Percentiles rank a stretch among this genome's conserved stretches.
phyloP scores from a whole-genome alignment of 1,284 basidiomycete genomes.

The Malassezia nana region DNA sequence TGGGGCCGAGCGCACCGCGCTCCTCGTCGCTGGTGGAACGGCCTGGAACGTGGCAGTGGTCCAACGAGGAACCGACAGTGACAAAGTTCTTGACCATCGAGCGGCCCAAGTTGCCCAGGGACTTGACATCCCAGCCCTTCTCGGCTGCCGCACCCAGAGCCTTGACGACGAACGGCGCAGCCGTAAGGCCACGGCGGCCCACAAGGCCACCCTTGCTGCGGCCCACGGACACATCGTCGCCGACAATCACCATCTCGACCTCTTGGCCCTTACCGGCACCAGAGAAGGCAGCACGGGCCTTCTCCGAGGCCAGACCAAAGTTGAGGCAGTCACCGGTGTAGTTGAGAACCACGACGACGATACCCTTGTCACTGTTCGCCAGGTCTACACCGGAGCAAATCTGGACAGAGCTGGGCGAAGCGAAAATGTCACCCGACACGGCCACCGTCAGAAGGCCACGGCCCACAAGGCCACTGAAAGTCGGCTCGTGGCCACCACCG shows the following conservation, averaged over 20 bases:
- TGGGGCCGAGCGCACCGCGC: conserved; percentile 40
- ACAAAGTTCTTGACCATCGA: conserved; percentile 55
- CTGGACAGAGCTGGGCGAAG: conserved; percentile 52
- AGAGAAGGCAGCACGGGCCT: conserved; percentile 40
- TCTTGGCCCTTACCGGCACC: conserved; percentile 38
- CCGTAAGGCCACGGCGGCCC: conserved; percentile 51
- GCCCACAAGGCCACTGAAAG: conserved; percentile 49
- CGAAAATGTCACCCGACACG: conserved; percentile 53
- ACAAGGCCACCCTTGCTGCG: conserved; percentile 51
- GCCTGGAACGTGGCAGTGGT: conserved; percentile 57
- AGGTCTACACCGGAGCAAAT: conserved; percentile 51
- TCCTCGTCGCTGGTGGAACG: conserved; percentile 43
- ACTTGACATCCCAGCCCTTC: conserved; percentile 32
- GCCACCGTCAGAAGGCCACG: conserved; percentile 50
- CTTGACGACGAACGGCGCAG: conserved; percentile 49
- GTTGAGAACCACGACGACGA: conserved; percentile 49
- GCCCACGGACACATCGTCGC: conserved; percentile 52
- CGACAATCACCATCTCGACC: conserved; percentile 52
- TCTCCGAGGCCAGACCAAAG: conserved; percentile 50
- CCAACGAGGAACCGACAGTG: conserved; percentile 55
- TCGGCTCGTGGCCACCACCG: conserved; percentile 52
- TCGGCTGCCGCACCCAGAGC: conserved; percentile 42
- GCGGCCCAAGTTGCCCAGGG: conserved; percentile 52
- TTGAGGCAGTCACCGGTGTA: conserved; percentile 52
- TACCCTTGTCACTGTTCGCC: conserved; percentile 50